Percentiles rank a stretch among this genome's conserved stretches.
Evolutionary conservation across 2,329 filamentous ascomycete genomes (phyloP).

Genomic region (Monilinia polystroma): DNA sequence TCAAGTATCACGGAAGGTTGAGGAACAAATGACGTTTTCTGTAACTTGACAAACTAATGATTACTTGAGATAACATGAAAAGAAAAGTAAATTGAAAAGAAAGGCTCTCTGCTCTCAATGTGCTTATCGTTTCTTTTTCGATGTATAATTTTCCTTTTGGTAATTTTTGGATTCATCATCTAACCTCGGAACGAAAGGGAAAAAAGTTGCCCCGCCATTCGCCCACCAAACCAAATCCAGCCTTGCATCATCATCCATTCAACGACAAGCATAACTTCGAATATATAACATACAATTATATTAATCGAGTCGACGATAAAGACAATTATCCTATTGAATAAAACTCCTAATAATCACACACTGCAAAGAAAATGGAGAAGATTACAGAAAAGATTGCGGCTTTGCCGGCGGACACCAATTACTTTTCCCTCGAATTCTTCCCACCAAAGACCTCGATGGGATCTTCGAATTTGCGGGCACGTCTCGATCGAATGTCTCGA

Average conservation of each 20-base stretch:
- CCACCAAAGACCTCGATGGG: conserved; percentile 97
- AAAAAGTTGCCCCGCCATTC: conserved; percentile 18
- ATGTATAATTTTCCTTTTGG: not conserved
- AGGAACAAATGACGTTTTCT: not conserved
- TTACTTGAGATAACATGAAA: not conserved
- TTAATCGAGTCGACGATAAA: not conserved
- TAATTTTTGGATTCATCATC: too few relatives aligned
- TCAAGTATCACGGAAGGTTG: not conserved
- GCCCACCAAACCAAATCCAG: not conserved
- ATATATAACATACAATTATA: not conserved
- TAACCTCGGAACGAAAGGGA: not conserved
- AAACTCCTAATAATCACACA: not conserved
- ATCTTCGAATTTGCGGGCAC: conserved; percentile 87
- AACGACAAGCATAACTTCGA: not conserved
- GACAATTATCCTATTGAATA: not conserved
- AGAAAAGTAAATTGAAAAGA: not conserved
- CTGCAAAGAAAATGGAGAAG: conserved; percentile 55
- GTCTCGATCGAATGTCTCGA: conserved; percentile 91
- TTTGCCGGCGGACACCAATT: conserved; percentile 75
- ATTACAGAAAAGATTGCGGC: conserved; percentile 95
- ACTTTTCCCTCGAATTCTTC: conserved; percentile 99
- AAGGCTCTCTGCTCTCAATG: not conserved
- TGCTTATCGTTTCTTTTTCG: not conserved
- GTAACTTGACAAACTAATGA: not conserved
- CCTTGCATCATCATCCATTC: conserved; percentile 10